phyloP scores from a whole-genome alignment of 2,329 filamentous ascomycete genomes.

The Cryphonectria naterciae region DNA sequence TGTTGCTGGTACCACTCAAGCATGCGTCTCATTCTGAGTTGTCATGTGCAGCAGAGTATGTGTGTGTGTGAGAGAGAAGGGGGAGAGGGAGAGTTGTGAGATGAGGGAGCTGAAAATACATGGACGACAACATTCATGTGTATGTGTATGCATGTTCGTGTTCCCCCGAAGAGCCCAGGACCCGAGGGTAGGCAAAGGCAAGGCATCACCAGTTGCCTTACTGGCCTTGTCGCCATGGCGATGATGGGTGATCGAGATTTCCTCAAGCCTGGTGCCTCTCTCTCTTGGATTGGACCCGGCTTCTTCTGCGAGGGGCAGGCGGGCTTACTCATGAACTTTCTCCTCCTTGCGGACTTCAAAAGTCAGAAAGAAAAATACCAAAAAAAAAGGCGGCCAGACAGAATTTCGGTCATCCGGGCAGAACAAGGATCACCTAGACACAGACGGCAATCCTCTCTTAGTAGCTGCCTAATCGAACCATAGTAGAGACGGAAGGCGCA shows the following conservation, averaged over 20 bases:
- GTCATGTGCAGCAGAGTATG: neutral
- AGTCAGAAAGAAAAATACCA: neutral
- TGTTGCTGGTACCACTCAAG: neutral
- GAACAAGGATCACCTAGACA: constrained; percentile 5
- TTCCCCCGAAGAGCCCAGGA: neutral
- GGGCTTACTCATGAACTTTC: neutral
- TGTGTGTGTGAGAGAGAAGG: neutral
- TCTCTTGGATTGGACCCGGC: neutral
- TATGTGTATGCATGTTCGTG: neutral
- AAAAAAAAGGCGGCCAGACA: neutral
- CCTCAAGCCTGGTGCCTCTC: neutral
- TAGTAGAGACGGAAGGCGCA: constrained; percentile 6
- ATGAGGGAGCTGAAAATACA: constrained; percentile 12
- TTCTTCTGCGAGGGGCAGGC: too few relatives aligned
- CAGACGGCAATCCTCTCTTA: neutral
- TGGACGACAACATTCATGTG: neutral
- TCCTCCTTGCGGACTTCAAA: neutral
- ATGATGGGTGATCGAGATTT: neutral
- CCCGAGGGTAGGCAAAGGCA: neutral
- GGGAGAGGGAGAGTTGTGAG: constrained; percentile 6
- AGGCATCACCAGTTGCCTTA: neutral
- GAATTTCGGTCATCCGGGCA: constrained; percentile 10
- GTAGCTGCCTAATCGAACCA: constrained; percentile 12
- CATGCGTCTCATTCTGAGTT: neutral
- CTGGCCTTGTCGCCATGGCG: neutral